A percentile compares a stretch with the other conserved stretches of the same genome.
These are phyloP conservation scores for Amanita subjunquillea DNA, from an alignment of 768 basidiomycete species.

Conservation along the genomic window DNA sequence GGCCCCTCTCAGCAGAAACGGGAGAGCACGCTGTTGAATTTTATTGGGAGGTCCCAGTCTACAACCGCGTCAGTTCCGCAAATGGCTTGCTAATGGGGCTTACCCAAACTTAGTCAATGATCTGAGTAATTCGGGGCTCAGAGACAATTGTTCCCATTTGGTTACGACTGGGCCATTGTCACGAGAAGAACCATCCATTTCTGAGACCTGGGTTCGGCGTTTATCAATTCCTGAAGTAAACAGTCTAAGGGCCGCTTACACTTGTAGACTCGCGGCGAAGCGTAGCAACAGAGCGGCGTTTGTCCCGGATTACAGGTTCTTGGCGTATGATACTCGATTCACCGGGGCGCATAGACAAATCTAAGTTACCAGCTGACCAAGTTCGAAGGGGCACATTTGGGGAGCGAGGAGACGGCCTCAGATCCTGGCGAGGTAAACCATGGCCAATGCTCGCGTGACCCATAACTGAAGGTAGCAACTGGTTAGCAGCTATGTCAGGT, in stretches of 20 bases:
- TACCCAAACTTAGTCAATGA: slow-evolving; percentile 92
- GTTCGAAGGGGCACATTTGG: slow-evolving; percentile 69
- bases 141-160: slow-evolving; percentile 91
- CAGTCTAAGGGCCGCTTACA: slow-evolving; percentile 30
- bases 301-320: slow-evolving; percentile 41
- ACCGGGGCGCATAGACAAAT: slow-evolving; percentile 54
- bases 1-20: slow-evolving; percentile 86
- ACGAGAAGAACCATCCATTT: slow-evolving; percentile 42
- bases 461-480: slow-evolving; percentile 29
- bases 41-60: slow-evolving; percentile 98
- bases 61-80: slow-evolving; percentile 3
- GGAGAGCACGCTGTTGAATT: slow-evolving; percentile 94
- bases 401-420: slow-evolving; percentile 47
- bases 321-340: slow-evolving; percentile 33
- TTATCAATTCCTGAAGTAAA: neutral
- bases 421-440: slow-evolving; percentile 56
- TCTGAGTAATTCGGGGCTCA: slow-evolving; percentile 79
- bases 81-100: slow-evolving; percentile 18
- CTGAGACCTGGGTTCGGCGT: slow-evolving; percentile 33
- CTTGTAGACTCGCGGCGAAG: slow-evolving; percentile 67
- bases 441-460: slow-evolving; percentile 40
- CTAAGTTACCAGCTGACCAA: slow-evolving; percentile 77
- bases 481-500: slow-evolving; percentile 37
- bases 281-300: slow-evolving; percentile 65
- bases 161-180: slow-evolving; percentile 76